These are phyloP conservation scores for Cordyceps farinosa DNA, from an alignment of 2,329 filamentous ascomycete genomes.

Conservation along the genomic window DNA sequence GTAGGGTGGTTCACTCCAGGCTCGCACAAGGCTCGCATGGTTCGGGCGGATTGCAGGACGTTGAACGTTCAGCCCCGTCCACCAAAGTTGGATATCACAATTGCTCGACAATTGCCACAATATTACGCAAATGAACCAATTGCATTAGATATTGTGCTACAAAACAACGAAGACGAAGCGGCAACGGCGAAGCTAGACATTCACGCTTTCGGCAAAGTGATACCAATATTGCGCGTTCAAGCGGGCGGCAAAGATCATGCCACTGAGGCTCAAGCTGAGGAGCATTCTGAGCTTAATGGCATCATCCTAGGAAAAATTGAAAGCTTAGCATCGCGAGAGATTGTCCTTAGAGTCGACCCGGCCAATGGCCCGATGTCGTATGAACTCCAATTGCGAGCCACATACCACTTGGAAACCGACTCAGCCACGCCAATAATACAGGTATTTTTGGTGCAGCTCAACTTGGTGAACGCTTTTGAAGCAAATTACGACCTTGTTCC, in stretches of 20 bases:
- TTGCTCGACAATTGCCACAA: conserved; percentile 60
- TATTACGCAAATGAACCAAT: conserved; percentile 86
- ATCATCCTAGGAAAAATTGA: conserved; percentile 46
- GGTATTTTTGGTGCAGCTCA: conserved; percentile 62
- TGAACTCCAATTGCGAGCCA: conserved; percentile 67
- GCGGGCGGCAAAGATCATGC: conserved; percentile 33
- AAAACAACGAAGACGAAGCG: conserved; percentile 80
- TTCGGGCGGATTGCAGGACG: conserved; percentile 47
- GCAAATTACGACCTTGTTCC: conserved; percentile 86
- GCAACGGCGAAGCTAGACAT: conserved; percentile 69
- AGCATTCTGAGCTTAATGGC: conserved; percentile 42
- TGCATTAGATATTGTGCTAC: conserved; percentile 62
- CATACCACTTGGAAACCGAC: conserved; percentile 78
- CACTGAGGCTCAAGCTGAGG: conserved; percentile 32
- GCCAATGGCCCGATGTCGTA: conserved; percentile 52
- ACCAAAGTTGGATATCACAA: conserved; percentile 78
- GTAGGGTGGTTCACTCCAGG: conserved; percentile 50
- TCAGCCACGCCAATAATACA: conserved; percentile 77
- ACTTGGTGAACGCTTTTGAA: conserved; percentile 81
- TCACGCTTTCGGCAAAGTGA: conserved; percentile 57
- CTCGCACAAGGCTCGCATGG: conserved; percentile 42
- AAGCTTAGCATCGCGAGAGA: conserved; percentile 40
- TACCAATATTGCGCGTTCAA: conserved; percentile 45
- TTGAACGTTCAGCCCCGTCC: conserved; percentile 82
- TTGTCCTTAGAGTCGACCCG: conserved; percentile 49